Percentiles rank a stretch among this genome's conserved stretches.
Evolutionary conservation across 140 eudicot species (phyloP).

Genomic region (Cichorium intybus): DNA sequence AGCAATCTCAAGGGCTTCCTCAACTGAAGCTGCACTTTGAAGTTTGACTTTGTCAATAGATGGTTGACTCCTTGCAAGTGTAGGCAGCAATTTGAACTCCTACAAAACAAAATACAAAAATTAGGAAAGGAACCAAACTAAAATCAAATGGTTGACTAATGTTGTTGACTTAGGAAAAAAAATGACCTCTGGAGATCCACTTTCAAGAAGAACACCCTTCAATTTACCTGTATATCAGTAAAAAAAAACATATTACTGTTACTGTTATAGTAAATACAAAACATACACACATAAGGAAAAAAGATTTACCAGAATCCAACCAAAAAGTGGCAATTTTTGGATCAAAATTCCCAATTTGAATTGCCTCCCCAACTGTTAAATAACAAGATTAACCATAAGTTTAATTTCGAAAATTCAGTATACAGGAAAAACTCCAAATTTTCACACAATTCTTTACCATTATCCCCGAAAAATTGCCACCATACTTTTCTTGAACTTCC

Average conservation of each 20-base stretch:
- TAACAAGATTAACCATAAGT: neutral
- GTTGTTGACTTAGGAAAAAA: neutral
- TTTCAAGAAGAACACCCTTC: constrained; percentile 93
- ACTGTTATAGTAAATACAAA: too few relatives aligned
- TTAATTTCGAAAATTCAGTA: neutral
- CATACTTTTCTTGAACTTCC: constrained; percentile 96
- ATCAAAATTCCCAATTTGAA: constrained; percentile 90
- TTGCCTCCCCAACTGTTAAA: constrained; percentile 79
- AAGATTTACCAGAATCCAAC: constrained; percentile 78
- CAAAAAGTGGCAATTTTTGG: constrained; percentile 96
- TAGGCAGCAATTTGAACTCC: constrained; percentile 89
- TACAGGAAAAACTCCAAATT: neutral
- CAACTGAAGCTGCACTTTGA: constrained; percentile 83
- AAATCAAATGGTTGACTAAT: neutral
- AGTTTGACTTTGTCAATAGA: constrained; percentile 75
- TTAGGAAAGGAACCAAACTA: neutral
- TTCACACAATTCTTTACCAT: constrained; percentile 36
- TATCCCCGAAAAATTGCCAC: constrained; percentile 99
- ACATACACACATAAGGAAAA: neutral
- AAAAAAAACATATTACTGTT: neutral
- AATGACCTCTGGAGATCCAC: constrained; percentile 85
- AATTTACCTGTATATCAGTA: constrained; percentile 56
- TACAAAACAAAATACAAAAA: constrained; percentile 14
- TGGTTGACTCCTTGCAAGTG: constrained; percentile 83
- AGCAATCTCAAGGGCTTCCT: constrained; percentile 85